phyloP scores from a whole-genome alignment of 148 eudicot genomes.

The Camellia granthamiana region DNA sequence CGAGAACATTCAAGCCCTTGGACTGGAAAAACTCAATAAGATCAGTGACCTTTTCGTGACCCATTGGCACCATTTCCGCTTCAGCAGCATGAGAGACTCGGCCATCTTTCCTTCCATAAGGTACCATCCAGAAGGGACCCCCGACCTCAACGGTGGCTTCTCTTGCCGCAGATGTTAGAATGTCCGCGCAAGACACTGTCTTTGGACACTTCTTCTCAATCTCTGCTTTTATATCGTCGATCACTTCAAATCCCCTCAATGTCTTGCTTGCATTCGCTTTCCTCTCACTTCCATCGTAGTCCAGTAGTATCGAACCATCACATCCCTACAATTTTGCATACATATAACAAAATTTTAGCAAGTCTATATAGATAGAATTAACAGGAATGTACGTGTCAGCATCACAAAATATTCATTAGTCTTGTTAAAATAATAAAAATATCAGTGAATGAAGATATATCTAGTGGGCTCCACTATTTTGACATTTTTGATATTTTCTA shows the following conservation, averaged over 20 bases:
- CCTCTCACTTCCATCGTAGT: conserved; percentile 57
- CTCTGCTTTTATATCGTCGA: conserved; percentile 57
- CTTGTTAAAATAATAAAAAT: no score
- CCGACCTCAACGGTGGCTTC: conserved; percentile 63
- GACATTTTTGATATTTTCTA: no score
- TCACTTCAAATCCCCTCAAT: conserved; percentile 64
- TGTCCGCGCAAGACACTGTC: conserved; percentile 77
- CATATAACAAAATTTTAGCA: no score
- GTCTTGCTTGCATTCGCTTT: conserved; percentile 56
- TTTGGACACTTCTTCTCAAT: conserved; percentile 61
- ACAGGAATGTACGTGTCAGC: no score
- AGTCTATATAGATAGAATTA: background rate
- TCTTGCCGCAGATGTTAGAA: conserved; percentile 67
- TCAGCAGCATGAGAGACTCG: conserved; percentile 47
- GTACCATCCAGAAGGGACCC: conserved; percentile 72
- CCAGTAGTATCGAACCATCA: conserved; percentile 64
- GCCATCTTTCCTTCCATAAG: conserved; percentile 71
- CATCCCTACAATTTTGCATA: conserved; percentile 51
- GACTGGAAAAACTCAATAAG: conserved; percentile 72
- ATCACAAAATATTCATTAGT: no score
- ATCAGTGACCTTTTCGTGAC: conserved; percentile 51
- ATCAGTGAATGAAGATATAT: no score
- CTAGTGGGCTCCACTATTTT: no score
- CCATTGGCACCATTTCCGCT: conserved; percentile 48
- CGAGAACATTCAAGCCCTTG: conserved; percentile 52